phyloP scores from a whole-genome alignment of 2,329 filamentous ascomycete species.

The Niveomyces coronatus region DNA sequence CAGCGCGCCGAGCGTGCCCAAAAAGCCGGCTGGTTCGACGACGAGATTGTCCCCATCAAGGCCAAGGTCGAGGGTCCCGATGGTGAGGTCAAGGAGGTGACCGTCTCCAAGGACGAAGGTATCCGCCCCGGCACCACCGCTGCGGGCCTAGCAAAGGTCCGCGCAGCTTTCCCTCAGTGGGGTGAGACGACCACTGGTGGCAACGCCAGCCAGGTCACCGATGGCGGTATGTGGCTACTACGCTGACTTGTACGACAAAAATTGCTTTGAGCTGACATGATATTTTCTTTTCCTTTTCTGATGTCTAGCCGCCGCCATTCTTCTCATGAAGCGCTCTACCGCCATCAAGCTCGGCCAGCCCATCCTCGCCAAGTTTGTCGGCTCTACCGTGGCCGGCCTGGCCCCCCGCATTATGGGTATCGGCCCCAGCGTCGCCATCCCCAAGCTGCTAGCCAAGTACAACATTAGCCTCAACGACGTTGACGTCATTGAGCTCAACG shows the following conservation, averaged over 20 bases:
- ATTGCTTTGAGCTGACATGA: too few relatives aligned
- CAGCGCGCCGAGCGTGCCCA: slow-evolving; percentile 79
- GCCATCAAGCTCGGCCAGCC: slow-evolving; percentile 80
- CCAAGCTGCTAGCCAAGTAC: slow-evolving; percentile 76
- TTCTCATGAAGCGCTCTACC: slow-evolving; percentile 90
- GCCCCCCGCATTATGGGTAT: slow-evolving; percentile 96
- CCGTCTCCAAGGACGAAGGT: slow-evolving; percentile 78
- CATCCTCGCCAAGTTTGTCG: slow-evolving; percentile 89
- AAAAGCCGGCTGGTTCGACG: slow-evolving; percentile 81
- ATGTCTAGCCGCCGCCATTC: slow-evolving; percentile 60
- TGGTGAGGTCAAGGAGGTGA: slow-evolving; percentile 67
- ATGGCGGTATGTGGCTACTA: slow-evolving; percentile 53
- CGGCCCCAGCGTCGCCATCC: slow-evolving; percentile 61
- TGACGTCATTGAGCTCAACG: slow-evolving; percentile 89
- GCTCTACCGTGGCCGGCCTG: slow-evolving; percentile 80
- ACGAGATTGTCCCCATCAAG: slow-evolving; percentile 85
- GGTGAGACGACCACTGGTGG: slow-evolving; percentile 81
- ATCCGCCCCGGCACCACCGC: slow-evolving; percentile 82
- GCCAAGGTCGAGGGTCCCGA: slow-evolving; percentile 77
- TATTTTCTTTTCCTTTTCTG: too few relatives aligned
- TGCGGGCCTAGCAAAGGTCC: slow-evolving; percentile 73
- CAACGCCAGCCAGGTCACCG: slow-evolving; percentile 90
- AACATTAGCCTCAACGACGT: slow-evolving; percentile 70
- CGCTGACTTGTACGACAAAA: too few relatives aligned
- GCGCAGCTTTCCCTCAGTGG: slow-evolving; percentile 82